Evolutionary conservation across 805 yeast genomes (phyloP).

Genomic region (Komagataella pastoris): DNA sequence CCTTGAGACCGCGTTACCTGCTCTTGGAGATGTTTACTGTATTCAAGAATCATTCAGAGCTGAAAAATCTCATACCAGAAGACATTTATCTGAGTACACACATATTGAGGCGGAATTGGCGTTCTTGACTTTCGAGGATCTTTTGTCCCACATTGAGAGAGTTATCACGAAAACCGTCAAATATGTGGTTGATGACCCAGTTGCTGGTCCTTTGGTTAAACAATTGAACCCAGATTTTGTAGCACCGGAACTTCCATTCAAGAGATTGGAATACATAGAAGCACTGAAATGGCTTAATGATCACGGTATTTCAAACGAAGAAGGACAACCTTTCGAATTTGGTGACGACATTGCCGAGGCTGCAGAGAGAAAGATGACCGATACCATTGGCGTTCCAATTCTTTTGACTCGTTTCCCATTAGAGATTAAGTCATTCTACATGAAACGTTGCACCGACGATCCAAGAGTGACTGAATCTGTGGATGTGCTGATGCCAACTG

Average conservation of each 20-base stretch:
- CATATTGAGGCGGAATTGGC: constrained; percentile 94
- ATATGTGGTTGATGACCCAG: constrained; percentile 77
- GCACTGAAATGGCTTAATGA: constrained; percentile 96
- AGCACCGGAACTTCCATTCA: constrained; percentile 77
- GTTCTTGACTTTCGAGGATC: constrained; percentile 76
- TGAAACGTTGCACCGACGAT: constrained; percentile 86
- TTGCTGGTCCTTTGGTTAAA: constrained; percentile 80
- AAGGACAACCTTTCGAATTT: constrained; percentile 81
- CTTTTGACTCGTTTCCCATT: constrained; percentile 91
- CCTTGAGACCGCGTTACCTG: constrained; percentile 91
- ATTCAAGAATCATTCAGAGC: constrained; percentile 98
- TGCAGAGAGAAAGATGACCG: constrained; percentile 98
- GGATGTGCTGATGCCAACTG: constrained; percentile 97
- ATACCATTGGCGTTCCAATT: constrained; percentile 84
- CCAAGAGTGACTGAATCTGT: constrained; percentile 95
- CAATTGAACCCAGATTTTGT: constrained; percentile 87
- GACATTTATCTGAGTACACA: constrained; percentile 94
- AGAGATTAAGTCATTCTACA: constrained; percentile 94
- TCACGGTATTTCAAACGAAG: constrained; percentile 89
- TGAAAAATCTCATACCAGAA: constrained; percentile 96
- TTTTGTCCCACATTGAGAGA: constrained; percentile 74
- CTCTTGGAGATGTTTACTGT: constrained; percentile 94
- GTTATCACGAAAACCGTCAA: constrained; percentile 57
- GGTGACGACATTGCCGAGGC: constrained; percentile 99
- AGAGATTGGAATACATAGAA: constrained; percentile 80